Percentiles rank a stretch among this genome's conserved stretches.
phyloP scores from a whole-genome alignment of 2,329 filamentous ascomycete genomes.

The Chrysosporium queenslandicum region DNA sequence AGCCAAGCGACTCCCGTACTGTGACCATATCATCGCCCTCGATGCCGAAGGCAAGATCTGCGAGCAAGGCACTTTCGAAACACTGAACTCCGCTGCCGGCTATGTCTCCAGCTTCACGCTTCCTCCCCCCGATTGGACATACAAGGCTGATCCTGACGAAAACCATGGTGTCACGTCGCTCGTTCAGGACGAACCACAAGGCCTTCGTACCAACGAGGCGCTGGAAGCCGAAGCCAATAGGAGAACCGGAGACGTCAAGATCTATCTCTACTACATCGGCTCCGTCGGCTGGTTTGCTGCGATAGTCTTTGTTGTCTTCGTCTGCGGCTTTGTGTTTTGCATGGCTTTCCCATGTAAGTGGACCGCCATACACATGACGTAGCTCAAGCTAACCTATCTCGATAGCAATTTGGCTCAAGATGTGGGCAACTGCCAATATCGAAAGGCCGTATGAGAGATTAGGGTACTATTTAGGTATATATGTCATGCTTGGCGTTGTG shows the following conservation, averaged over 20 bases:
- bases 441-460: conserved; percentile 26
- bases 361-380: too few relatives aligned
- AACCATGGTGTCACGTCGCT: background rate
- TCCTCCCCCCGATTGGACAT: conserved; percentile 25
- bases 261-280: conserved; percentile 35
- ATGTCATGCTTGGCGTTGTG: conserved; percentile 32
- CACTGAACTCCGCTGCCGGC: conserved; percentile 29
- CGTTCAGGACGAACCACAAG: background rate
- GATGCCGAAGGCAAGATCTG: conserved; percentile 29
- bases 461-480: conserved; percentile 32
- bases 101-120: conserved; percentile 36
- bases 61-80: conserved; percentile 36
- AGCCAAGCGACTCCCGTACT: conserved; percentile 34
- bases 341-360: conserved; percentile 34
- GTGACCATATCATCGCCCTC: conserved; percentile 36
- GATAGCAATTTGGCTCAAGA: conserved; percentile 34
- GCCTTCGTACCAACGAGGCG: conserved; percentile 16
- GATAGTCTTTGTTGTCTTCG: conserved; percentile 30
- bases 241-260: conserved; percentile 34
- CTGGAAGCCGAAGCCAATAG: conserved; percentile 24
- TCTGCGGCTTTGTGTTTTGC: conserved; percentile 32
- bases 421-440: conserved; percentile 34
- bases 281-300: conserved; percentile 32
- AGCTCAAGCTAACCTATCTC: background rate
- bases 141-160: conserved; percentile 12